These are phyloP conservation scores for Stromatinia cepivora DNA, from an alignment of 2,329 filamentous ascomycete genomes.

Conservation along the genomic window DNA sequence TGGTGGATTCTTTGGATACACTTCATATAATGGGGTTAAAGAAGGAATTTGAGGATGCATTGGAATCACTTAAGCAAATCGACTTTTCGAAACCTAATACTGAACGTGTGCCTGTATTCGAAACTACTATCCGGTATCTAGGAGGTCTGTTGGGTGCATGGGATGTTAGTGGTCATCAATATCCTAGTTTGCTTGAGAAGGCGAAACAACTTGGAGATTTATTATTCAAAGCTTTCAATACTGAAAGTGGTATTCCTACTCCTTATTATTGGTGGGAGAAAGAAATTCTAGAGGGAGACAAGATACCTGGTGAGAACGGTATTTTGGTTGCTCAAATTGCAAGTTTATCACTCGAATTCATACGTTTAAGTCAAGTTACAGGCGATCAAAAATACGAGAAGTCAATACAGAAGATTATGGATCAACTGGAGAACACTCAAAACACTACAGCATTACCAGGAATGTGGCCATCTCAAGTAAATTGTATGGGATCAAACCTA, in stretches of 20 bases:
- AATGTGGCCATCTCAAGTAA: slow-evolving; percentile 58
- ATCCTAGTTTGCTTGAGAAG: slow-evolving; percentile 60
- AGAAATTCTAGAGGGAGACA: background rate
- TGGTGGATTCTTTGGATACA: slow-evolving; percentile 79
- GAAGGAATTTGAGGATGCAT: slow-evolving; percentile 74
- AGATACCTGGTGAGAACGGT: slow-evolving; percentile 38
- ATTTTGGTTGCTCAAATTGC: slow-evolving; percentile 57
- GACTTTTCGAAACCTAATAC: slow-evolving; percentile 28
- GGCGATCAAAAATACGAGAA: slow-evolving; percentile 60
- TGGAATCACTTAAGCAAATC: slow-evolving; percentile 55
- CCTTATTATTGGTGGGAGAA: slow-evolving; percentile 45
- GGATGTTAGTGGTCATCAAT: slow-evolving; percentile 64
- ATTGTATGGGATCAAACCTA: slow-evolving; percentile 48
- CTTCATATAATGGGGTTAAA: slow-evolving; percentile 80
- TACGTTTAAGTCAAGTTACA: slow-evolving; percentile 60
- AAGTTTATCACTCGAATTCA: slow-evolving; percentile 61
- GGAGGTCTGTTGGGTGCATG: slow-evolving; percentile 31
- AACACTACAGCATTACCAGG: slow-evolving; percentile 55
- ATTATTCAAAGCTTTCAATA: slow-evolving; percentile 73
- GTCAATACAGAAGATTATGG: slow-evolving; percentile 55
- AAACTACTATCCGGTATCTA: slow-evolving; percentile 33
- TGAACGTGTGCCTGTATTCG: slow-evolving; percentile 31
- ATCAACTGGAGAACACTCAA: slow-evolving; percentile 55
- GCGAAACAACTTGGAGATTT: slow-evolving; percentile 67
- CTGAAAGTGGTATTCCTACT: slow-evolving; percentile 69